Evolutionary conservation across 805 yeast genomes (phyloP).

Genomic region (Hyphopichia homilentoma): DNA sequence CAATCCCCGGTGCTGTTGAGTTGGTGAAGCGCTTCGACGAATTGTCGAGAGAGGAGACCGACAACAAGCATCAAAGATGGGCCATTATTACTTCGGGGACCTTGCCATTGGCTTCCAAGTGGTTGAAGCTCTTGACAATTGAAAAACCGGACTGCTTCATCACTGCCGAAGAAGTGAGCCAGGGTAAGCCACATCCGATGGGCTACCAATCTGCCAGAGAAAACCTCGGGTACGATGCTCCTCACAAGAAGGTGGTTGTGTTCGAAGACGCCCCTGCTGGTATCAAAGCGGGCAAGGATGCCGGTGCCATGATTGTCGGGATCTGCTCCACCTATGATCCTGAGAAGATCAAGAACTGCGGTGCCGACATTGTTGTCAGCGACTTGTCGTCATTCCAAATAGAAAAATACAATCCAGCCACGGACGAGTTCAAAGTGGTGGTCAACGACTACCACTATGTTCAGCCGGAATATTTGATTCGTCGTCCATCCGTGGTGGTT

Average conservation of each 20-base stretch:
- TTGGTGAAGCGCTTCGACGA: constrained; percentile 22
- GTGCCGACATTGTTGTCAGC: constrained; percentile 28
- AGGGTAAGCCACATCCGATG: constrained; percentile 29
- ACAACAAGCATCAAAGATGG: constrained; percentile 24
- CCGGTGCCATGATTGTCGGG: constrained; percentile 28
- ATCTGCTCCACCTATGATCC: constrained; percentile 26
- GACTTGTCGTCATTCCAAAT: constrained; percentile 22
- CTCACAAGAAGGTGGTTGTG: constrained; percentile 21
- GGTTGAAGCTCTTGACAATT: constrained; percentile 24
- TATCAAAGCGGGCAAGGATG: constrained; percentile 24
- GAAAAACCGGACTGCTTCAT: constrained; percentile 23
- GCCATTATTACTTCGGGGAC: constrained; percentile 29
- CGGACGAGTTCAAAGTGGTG: constrained; percentile 32
- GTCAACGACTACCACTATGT: constrained; percentile 33
- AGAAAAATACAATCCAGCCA: constrained; percentile 21
- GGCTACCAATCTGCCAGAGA: constrained; percentile 25
- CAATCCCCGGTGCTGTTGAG: constrained; percentile 27
- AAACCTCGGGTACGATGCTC: constrained; percentile 21
- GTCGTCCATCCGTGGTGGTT: constrained; percentile 3
- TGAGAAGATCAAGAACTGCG: constrained; percentile 22
- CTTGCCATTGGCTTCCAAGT: constrained; percentile 26
- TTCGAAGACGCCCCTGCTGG: constrained; percentile 31
- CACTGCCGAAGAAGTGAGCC: constrained; percentile 25
- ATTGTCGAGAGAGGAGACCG: constrained; percentile 16
- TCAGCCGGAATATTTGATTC: constrained; percentile 24